Evolutionary conservation across 2,329 filamentous ascomycete species (phyloP), one percentile per base, ranked within the genome.

Genomic region (Nigrospora sphaerica): DNA sequence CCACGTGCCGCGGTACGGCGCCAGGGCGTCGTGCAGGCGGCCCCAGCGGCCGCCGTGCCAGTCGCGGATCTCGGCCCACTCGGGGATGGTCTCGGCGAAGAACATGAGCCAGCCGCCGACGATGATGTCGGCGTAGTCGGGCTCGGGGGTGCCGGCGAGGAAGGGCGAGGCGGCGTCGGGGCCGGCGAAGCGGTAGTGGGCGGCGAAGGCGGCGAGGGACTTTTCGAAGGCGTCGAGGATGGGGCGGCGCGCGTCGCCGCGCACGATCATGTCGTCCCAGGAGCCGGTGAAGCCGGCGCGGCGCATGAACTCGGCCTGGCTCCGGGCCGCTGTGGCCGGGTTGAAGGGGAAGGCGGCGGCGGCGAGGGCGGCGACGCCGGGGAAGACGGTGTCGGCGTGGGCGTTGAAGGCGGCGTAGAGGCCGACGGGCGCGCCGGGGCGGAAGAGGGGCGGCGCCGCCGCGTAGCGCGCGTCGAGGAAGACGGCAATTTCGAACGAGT

Each of bases 401-500:
- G 56, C 53, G 50, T 83, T 83, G 61, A 82, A 83, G 3, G 57
- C 62, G 6, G 66, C 67, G 54, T 75, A 72, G 13, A 68, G 59
- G 4, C 58, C 52, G 43, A 57, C 63, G 12, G 42, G 39, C 13
- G 16, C 17, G 12, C 13, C 33, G n/a, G 32, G 14, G 19, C 23
- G 32, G 28, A 39, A 39, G 16, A 84, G 65, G 39, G 57, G 64
- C 1, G 72, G 72, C 0, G 69, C 58, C 31, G 60, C 47, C 0
- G 78, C 76, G 46, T 77, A 81, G 0, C 58, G 67, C 1, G 69
- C 62, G 19, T 84, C 72, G 2, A 85, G 67, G 54, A 83, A 77
- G 23, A 73, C 61, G 7, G 81, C 82, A 49, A 85, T 85, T 44
- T 85, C 81, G 55, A 83, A 82, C 3, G 80, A 79, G 62, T 86